Conservation (phyloP, 345 rosid species). For the Erysimum cheiranthoides region DNA sequence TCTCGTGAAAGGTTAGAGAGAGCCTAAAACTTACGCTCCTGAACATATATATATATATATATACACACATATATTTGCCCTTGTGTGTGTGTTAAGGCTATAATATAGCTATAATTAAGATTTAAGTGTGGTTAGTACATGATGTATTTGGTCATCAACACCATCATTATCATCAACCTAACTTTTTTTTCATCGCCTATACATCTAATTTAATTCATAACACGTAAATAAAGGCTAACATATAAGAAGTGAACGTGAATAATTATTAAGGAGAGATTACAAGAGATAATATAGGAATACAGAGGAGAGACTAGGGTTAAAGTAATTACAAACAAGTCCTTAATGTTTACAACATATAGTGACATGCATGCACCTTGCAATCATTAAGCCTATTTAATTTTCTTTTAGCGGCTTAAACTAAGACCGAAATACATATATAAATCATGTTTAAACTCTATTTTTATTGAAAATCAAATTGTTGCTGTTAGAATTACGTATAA, state of each 20-base stretch:
- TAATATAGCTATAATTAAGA: slow-evolving; percentile 3
- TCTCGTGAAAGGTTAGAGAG: slow-evolving; percentile 38
- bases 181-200: neutral
- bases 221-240: neutral
- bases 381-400: too few species aligned
- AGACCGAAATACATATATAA: slow-evolving; percentile 14
- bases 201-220: neutral
- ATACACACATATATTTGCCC: neutral
- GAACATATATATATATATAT: neutral
- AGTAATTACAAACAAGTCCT: too few species aligned
- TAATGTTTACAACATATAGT: too few species aligned
- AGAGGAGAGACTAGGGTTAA: too few species aligned
- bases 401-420: slow-evolving; percentile 4
- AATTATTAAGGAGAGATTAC: too few species aligned
- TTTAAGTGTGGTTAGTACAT: slow-evolving; percentile 20
- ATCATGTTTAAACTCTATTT: neutral
- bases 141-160: slow-evolving; percentile 13
- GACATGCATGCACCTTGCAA: too few species aligned
- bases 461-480: neutral
- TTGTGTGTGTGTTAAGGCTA: neutral
- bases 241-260: too few species aligned
- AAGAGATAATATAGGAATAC: too few species aligned
- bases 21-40: slow-evolving; percentile 27
- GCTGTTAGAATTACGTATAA: neutral
- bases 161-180: slow-evolving; percentile 21